Base-by-base conservation (phyloP, 108 stramenopile species). In the Aurantiochytrium sp. region DNA sequence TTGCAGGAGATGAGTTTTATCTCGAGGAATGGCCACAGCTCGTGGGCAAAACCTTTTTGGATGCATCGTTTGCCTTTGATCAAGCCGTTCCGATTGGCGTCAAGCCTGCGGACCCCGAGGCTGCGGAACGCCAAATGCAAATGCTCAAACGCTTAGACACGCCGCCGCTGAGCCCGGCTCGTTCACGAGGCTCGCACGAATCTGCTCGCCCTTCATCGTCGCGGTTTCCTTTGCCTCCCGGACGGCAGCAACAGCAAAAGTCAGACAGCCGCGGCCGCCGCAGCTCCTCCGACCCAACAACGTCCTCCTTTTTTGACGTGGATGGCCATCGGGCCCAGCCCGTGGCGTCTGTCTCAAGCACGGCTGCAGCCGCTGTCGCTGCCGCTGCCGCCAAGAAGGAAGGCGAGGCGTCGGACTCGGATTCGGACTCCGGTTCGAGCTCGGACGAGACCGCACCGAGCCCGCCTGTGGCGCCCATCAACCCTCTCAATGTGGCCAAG, bases 1-100 rank as follows among this genome's bases (percentile, higher is more conserved):
- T 93, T 69, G 93, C 92, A 21, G 93, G 93, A 35, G 55, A 44
- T 60, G 93, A 93, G 4, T 93, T 93, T 25, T 93, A 93, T 87
- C 49, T 91, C 53, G 90, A 91, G 60, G 89, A 88, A 44, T 92
- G 92, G 92, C 93, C 93, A 1, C 90, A 90, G 44, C 91, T 93
- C 58, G 53, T 57, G 4, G 93, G 92, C 14, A 90, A 89, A 51
- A 89, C 93, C 58, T 93, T 93, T 73, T 72, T 44, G 4, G 93
- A 93, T 4, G 90, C 91, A 5, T 87, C 88, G 5, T 91, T 90
- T 42, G 44, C 89, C 57, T 93, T 93, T 87, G 91, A 91, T 58
- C 92, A 93, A 28, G 93, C 93, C 19, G 57, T 92, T 42, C 92
- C 92, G 3, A 87, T 93, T 21, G 93, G 93, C 10, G 87, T 93